phyloP scores from a whole-genome alignment of 2,329 filamentous ascomycete genomes.

The Calonectria pseudoreteaudii region DNA sequence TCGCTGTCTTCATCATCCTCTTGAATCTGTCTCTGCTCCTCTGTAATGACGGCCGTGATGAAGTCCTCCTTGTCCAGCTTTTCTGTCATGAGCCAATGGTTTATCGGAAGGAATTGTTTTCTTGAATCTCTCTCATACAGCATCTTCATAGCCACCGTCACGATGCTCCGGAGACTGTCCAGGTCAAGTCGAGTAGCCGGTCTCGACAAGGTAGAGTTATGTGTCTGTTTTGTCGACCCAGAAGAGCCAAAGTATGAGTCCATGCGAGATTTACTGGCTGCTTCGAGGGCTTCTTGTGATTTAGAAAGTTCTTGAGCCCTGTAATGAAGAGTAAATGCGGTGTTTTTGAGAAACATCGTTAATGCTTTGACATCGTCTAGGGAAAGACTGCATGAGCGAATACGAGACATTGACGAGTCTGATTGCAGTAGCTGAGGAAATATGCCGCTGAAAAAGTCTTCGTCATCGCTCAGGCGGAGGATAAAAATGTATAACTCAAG shows the following conservation, averaged over 20 bases:
- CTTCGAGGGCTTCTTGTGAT: constrained; percentile 36
- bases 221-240: constrained; percentile 2
- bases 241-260: constrained; percentile 44
- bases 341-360: constrained; percentile 87
- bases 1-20: constrained; percentile 53
- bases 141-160: constrained; percentile 85
- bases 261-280: constrained; percentile 40
- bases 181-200: constrained; percentile 67
- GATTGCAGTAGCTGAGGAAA: constrained; percentile 53
- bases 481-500: constrained; percentile 95
- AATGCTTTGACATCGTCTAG: constrained; percentile 79
- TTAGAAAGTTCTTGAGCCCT: constrained; percentile 73
- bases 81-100: constrained; percentile 93
- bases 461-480: constrained; percentile 92
- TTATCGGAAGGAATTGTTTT: constrained; percentile 82
- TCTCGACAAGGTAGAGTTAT: background rate
- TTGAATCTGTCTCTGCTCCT: constrained; percentile 84
- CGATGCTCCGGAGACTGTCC: constrained; percentile 81
- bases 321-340: constrained; percentile 91
- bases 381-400: constrained; percentile 75
- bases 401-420: constrained; percentile 58
- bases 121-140: constrained; percentile 94
- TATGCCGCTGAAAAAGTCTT: constrained; percentile 84
- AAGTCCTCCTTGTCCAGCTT: constrained; percentile 92
- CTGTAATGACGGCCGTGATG: constrained; percentile 84